phyloP scores from a whole-genome alignment of 345 rosid species.

The Syzygium jambos region DNA sequence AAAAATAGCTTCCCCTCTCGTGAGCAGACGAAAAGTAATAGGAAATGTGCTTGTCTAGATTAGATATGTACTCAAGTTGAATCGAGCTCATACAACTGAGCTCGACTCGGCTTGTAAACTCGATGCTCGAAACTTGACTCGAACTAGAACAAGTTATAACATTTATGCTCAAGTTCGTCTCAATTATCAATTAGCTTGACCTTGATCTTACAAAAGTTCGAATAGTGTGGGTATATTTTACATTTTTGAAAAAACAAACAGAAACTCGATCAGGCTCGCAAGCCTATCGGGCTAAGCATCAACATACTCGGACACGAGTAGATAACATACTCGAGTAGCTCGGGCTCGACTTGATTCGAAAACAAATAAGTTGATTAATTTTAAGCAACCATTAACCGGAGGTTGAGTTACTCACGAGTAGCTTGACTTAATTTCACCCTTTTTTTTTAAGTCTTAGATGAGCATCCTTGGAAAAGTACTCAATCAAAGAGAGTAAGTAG shows the following conservation, averaged over 20 bases:
- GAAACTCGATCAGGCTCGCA: background rate
- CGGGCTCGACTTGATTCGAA: background rate
- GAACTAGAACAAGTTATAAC: background rate
- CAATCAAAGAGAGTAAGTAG: background rate
- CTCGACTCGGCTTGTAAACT: background rate
- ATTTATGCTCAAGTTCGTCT: background rate
- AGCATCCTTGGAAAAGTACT: background rate
- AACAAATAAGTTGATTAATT: background rate
- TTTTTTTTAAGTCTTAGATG: too few species aligned
- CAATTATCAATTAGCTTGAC: background rate
- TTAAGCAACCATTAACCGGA: background rate
- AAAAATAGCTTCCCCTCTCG: background rate
- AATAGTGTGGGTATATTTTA: background rate
- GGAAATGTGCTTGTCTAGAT: background rate
- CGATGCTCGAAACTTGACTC: background rate
- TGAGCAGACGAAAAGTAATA: background rate
- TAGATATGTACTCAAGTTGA: background rate
- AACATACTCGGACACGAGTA: background rate
- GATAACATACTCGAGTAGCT: background rate
- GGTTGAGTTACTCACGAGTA: background rate
- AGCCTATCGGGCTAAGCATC: background rate
- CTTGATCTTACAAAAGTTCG: too few species aligned
- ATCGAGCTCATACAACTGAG: background rate
- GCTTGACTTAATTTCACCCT: background rate
- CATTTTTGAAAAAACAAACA: too few species aligned